Conservation (phyloP, 164 flowering plant genomes). For the Warburgia ugandensis region DNA sequence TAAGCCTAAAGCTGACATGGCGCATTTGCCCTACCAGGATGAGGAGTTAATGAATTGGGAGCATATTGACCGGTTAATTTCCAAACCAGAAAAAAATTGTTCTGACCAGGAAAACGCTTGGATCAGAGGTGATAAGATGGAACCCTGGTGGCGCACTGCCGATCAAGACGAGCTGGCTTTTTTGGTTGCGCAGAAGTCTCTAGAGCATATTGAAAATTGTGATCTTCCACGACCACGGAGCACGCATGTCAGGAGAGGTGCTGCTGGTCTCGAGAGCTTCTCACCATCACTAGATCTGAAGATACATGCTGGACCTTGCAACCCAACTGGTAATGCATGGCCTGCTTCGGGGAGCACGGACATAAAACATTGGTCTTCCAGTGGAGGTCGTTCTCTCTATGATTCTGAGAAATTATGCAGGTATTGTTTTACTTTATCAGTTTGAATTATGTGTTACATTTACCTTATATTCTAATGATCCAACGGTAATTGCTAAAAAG, state of each 20-base stretch:
- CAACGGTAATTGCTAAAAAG: too few relatives aligned
- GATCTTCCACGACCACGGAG: slow-evolving; percentile 45
- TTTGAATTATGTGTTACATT: not conserved
- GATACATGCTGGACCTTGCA: slow-evolving; percentile 3
- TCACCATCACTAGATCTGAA: slow-evolving; percentile 24
- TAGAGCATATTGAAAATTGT: slow-evolving; percentile 38
- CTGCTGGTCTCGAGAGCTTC: slow-evolving; percentile 19
- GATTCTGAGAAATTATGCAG: slow-evolving; percentile 27
- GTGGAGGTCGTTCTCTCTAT: slow-evolving; percentile 17
- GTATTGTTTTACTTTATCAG: slow-evolving; percentile 21
- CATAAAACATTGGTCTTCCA: slow-evolving; percentile 10
- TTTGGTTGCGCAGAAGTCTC: slow-evolving; percentile 40
- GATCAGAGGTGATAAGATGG: slow-evolving; percentile 33
- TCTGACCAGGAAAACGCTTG: slow-evolving; percentile 27
- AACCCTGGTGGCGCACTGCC: slow-evolving; percentile 45
- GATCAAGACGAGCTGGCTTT: slow-evolving; percentile 45
- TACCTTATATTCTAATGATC: not conserved
- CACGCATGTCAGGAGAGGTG: slow-evolving; percentile 17
- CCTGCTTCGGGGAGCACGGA: slow-evolving; percentile 15
- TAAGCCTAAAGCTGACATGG: slow-evolving; percentile 16
- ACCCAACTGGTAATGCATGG: slow-evolving; percentile 7
- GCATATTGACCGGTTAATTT: slow-evolving; percentile 8
- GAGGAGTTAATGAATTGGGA: slow-evolving; percentile 25
- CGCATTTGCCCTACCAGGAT: slow-evolving; percentile 15
- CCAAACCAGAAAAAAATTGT: slow-evolving; percentile 16